phyloP scores from a whole-genome alignment of 352 stramenopile genomes.

The Phytophthora fragariae region DNA sequence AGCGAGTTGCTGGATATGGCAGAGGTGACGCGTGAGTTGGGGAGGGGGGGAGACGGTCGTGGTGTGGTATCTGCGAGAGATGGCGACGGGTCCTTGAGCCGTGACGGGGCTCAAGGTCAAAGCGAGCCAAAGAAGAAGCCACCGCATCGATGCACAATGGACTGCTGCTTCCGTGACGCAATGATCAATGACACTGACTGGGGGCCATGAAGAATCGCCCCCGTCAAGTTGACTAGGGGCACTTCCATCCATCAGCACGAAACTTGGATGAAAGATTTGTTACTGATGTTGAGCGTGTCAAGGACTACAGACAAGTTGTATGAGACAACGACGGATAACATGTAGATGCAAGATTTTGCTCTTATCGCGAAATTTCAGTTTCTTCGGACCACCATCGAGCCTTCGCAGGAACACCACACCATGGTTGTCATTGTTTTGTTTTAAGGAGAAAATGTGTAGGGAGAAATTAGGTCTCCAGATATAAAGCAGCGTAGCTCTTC shows the following conservation, averaged over 20 bases:
- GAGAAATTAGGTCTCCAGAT: neutral
- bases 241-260: slow-evolving; percentile 27
- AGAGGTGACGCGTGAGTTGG: neutral
- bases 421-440: neutral
- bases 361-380: too few relatives aligned
- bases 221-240: neutral
- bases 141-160: slow-evolving; percentile 22
- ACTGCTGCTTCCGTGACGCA: slow-evolving; percentile 38
- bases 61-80: slow-evolving; percentile 11
- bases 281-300: neutral
- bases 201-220: neutral
- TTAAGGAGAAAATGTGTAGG: neutral
- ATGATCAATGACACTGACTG: slow-evolving; percentile 24
- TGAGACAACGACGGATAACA: too few relatives aligned
- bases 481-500: neutral
- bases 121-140: slow-evolving; percentile 24
- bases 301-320: too few relatives aligned
- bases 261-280: neutral
- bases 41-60: neutral
- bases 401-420: too few relatives aligned
- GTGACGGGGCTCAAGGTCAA: slow-evolving; percentile 11
- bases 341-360: too few relatives aligned
- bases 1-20: slow-evolving; percentile 16
- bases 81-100: slow-evolving; percentile 25
- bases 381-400: too few relatives aligned